Evolutionary conservation across 352 stramenopile species (phyloP).

Genomic region (Blastocystis sp.): DNA sequence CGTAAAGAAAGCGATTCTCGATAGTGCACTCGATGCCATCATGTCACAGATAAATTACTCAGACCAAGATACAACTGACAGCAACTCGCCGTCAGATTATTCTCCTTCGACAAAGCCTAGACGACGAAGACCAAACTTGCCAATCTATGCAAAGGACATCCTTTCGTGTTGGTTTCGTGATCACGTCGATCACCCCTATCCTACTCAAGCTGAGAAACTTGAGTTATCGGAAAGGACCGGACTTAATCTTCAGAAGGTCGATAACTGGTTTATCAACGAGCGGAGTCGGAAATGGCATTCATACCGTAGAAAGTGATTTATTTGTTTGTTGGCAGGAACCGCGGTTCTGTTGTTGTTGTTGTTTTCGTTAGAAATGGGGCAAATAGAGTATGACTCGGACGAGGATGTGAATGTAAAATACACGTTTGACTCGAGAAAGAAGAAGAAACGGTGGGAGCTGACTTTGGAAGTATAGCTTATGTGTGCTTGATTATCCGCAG

Average conservation of each 20-base stretch:
- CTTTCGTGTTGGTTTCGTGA: constrained; percentile 16
- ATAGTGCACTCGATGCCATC: background rate
- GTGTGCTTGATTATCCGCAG: background rate
- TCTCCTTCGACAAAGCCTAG: background rate
- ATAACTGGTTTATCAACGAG: constrained; percentile 58
- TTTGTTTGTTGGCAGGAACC: background rate
- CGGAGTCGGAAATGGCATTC: constrained; percentile 18
- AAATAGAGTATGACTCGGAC: background rate
- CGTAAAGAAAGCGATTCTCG: constrained; percentile 27
- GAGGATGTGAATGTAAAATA: background rate
- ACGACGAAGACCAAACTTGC: background rate
- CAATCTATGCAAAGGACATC: constrained; percentile 21
- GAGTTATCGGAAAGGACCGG: constrained; percentile 22
- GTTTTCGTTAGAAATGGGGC: background rate
- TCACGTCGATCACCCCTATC: constrained; percentile 46
- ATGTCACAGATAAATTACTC: background rate
- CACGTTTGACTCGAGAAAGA: background rate
- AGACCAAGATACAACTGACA: background rate
- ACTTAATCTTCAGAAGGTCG: constrained; percentile 21
- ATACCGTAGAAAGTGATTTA: constrained; percentile 5
- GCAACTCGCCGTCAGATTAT: background rate
- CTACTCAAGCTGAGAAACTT: constrained; percentile 8
- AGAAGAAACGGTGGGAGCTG: background rate
- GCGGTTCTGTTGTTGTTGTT: background rate
- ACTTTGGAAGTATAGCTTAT: background rate